Base-by-base conservation (phyloP, 306 rosid species). In the Fragaria nilgerrensis region DNA sequence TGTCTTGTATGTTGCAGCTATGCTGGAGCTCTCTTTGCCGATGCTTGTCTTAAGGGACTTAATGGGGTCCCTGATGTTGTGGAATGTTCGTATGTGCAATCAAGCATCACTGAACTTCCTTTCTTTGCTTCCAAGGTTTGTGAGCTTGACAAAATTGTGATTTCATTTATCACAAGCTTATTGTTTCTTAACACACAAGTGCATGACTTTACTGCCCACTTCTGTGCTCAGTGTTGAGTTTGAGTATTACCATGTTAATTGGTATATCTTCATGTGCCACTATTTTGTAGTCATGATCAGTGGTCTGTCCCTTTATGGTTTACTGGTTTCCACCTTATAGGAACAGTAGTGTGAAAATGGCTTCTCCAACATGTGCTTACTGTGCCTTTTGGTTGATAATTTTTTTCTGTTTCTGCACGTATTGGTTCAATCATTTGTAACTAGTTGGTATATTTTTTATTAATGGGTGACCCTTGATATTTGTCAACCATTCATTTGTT, bases 41-140 rank as follows among this genome's bases (percentile, higher is more conserved):
- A 95, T 82, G 97, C 99, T 75, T 95, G 99, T 85, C 90, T 95
- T 70, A 95, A 95, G 93, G 99, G 99, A 59, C 96, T 92, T 39
- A 95, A 95, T 69, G 99, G 99, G 11, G 97, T 95, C 50, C 97
- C 97, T 20, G 99, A 95, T 86, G 97, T 95, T 58, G 96, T 92
- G 69, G 99, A 92, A 85, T 95, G 99, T 77, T 90, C 99, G 16
- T 95, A 23, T 76, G 99, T 95, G 79, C 97, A 95, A 84, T 95
- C 99, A 72, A 85, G 8, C 50, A 69, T 95, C 81, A 86, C 97
- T 19, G 97, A 95, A 39, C 97, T 95, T 70, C 97, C 99, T 68
- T 95, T 92, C 99, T 95, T 95, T 80, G 97, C 99, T 75, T 95
- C 99, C 27, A 90, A 95, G 99, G 99, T 95, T 63, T 62, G 78